These are phyloP conservation scores for Talaromyces stipitatus DNA, from an alignment of 495 filamentous ascomycete species.

Conservation along the genomic window DNA sequence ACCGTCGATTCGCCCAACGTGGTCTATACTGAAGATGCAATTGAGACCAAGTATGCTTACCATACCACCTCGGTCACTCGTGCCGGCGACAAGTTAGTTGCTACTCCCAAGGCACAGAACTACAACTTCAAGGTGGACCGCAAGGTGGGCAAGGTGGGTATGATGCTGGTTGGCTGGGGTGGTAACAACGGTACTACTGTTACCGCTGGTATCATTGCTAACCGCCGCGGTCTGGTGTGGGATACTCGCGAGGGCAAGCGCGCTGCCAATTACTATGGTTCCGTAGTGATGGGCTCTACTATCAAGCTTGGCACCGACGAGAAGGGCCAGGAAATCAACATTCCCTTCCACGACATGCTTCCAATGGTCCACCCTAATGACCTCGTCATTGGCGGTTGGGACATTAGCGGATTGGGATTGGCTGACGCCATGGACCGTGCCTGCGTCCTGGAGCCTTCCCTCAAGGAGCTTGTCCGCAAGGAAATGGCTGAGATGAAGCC, in stretches of 20 bases:
- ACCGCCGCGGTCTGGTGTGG: slow-evolving; percentile 79
- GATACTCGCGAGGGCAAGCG: slow-evolving; percentile 84
- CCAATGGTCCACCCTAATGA: slow-evolving; percentile 99
- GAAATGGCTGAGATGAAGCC: slow-evolving; percentile 88
- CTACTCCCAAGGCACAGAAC: slow-evolving; percentile 76
- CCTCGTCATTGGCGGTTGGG: slow-evolving; percentile 92
- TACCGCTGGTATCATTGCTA: slow-evolving; percentile 95
- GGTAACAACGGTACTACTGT: slow-evolving; percentile 98
- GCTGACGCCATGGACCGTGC: slow-evolving; percentile 94
- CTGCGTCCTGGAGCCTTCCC: slow-evolving; percentile 82
- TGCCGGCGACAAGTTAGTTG: slow-evolving; percentile 71
- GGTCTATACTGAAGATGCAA: slow-evolving; percentile 76
- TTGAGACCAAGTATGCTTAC: slow-evolving; percentile 94
- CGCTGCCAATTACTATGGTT: slow-evolving; percentile 94
- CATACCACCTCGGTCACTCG: slow-evolving; percentile 78
- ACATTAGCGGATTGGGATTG: slow-evolving; percentile 85
- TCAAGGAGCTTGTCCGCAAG: slow-evolving; percentile 84
- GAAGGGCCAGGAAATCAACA: slow-evolving; percentile 86
- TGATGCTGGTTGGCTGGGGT: slow-evolving; percentile 98
- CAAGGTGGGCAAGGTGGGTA: slow-evolving; percentile 83
- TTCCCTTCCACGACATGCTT: slow-evolving; percentile 88
- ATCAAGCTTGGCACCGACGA: slow-evolving; percentile 91
- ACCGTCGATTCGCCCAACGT: slow-evolving; percentile 89
- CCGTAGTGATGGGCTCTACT: slow-evolving; percentile 91
- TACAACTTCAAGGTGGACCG: slow-evolving; percentile 98